Evolutionary conservation across 495 filamentous ascomycete genomes (phyloP), one percentile per base, ranked within the genome.

Genomic region (Penicillium dipodomyicola): DNA sequence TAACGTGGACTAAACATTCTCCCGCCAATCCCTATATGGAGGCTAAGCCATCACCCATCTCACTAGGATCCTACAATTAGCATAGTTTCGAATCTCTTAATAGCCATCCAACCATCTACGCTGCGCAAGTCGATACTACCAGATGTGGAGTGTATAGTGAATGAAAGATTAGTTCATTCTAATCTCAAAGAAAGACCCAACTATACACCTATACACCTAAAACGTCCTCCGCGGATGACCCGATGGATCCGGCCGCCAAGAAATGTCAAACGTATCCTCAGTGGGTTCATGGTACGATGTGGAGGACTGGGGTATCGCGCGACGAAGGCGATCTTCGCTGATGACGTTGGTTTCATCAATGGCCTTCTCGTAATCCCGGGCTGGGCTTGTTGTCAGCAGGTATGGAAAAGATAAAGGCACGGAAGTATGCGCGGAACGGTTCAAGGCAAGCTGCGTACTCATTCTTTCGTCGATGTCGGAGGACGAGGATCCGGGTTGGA

Each of bases 311-410:
- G 61, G 56, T 49, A 48, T 37, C 6, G 47, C 47, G 25, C 33
- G 59, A 19, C 54, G 56, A 44, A 54, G 17, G 9, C 46, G 27
- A 27, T 57, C 48, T 1, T 51, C 32, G 2, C 39, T 35, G 12
- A 65, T 17, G 12, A 57, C 40, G 3, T 62, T 57, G 2, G 50
- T 39, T n/a, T 32, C 19, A 8, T 64, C 43, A 8, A 60, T 52
- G 20, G 49, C 59, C 2, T 48, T 50, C 19, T 56, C 23, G 5
- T 65, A 57, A 25, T 62, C 50, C 9, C n/a, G 29, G 19, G 58
- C 64, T 62, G 35, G 14, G 20, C 2, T 9, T 29, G 7, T 6
- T 20, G n/a, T 54, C 9, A 54, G 41, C 20, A 8, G 3, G 4
- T 19, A n/a, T 17, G 23, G 5, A 29, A 27, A 37, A 2, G 1